phyloP scores from a whole-genome alignment of 2,329 filamentous ascomycete species.

The Trichoderma pleuroti region DNA sequence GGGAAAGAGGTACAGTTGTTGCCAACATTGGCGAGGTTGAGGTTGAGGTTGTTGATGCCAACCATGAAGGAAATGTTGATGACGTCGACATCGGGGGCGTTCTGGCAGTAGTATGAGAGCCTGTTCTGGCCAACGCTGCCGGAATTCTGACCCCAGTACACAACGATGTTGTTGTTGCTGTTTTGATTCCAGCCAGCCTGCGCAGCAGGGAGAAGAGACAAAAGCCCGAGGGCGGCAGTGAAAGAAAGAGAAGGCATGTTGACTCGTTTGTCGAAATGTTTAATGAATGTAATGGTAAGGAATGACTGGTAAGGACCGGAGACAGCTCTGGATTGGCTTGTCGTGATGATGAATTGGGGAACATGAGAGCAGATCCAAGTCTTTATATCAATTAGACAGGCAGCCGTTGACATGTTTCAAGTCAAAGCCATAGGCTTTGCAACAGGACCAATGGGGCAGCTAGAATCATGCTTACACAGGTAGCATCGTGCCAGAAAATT shows the following conservation, averaged over 20 bases:
- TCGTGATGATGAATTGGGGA: not conserved
- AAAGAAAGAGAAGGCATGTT: constrained; percentile 15
- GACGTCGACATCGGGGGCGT: constrained; percentile 6
- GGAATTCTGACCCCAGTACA: constrained; percentile 72
- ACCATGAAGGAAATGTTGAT: constrained; percentile 56
- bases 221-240: constrained; percentile 22
- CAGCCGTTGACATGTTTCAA: not conserved
- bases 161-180: constrained; percentile 52
- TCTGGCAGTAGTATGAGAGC: constrained; percentile 56
- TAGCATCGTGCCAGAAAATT: not conserved
- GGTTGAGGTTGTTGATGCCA: constrained; percentile 49
- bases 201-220: constrained; percentile 30
- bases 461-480: not conserved
- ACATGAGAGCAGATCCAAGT: not conserved
- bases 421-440: not conserved
- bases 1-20: constrained; percentile 56
- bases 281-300: not conserved
- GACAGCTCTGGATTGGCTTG: not conserved
- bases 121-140: constrained; percentile 49
- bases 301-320: not conserved
- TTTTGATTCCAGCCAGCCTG: constrained; percentile 44
- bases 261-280: not conserved
- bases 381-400: not conserved
- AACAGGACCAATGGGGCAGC: not conserved
- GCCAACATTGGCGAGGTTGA: constrained; percentile 64